Base-by-base conservation (phyloP, 306 rosid genomes). In the Rosa chinensis region DNA sequence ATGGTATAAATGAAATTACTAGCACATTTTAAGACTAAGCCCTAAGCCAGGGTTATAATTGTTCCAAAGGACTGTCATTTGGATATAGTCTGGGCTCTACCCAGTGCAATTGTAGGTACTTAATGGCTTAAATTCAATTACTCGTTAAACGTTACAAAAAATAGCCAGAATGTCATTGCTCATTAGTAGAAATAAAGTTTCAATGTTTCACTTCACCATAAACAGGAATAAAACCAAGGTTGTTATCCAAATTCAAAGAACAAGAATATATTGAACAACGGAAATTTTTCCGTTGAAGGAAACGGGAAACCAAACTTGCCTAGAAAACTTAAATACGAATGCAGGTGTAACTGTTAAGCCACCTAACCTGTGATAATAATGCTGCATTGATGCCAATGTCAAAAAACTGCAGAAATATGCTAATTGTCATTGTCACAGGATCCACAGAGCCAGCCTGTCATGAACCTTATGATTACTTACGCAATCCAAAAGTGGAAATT, bases 331-430 rank as follows among this genome's bases (percentile, higher is more conserved):
- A 47, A 11, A 11, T 49, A 64, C 20, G 5, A 63, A 76, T 62
- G 45, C 28, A 45, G 47, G 59, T 28, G 62, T 63, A 76, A 76
- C 42, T 25, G n/a, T 47, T 18, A 63, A 63, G 72, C 48, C 45
- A 69, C 11, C 90, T 83, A 81, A 94, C 99, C 99, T 95, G 99
- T 72, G 99, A 95, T 63, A 95, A 82, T 77, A 95, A 78, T 47
- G 99, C 86, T n/a, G 92, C 98, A 80, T 95, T 85, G 82, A 93
- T 95, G 83, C 99, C 99, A 67, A 95, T 95, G 85, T 95, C 99
- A 81, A 95, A 95, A 85, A 90, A 91, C 90, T 93, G 96, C 84
- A 93, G 88, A 88, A 89, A 95, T 89, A 95, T 88, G 85, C 87
- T 91, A 73, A 95, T 93, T 21, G 88, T 87, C 90, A 77, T 91